A percentile compares a stretch with the other conserved stretches of the same genome.
Conservation (phyloP, 148 eudicot genomes). For the Camellia granthamiana region DNA sequence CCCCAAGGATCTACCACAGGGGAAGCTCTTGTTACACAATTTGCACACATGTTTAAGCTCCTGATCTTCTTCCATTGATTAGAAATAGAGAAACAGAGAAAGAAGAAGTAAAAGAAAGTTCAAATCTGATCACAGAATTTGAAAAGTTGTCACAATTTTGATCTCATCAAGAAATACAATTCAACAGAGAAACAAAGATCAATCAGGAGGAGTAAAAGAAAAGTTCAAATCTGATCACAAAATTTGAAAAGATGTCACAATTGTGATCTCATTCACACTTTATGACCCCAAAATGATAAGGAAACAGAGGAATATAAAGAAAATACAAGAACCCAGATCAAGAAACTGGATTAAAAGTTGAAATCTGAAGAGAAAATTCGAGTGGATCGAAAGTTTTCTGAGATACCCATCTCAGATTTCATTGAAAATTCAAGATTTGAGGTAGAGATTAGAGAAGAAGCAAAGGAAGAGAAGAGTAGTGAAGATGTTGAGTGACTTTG, state of each 20-base stretch:
- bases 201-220: neutral
- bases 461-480: conserved; percentile 4
- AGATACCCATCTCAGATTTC: conserved; percentile 17
- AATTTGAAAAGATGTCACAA: neutral
- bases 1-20: conserved; percentile 89
- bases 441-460: conserved; percentile 43
- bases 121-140: conserved; percentile 3
- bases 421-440: conserved; percentile 51
- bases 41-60: conserved; percentile 63
- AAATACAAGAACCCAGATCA: conserved; percentile 13
- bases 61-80: conserved; percentile 43
- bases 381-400: neutral
- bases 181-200: conserved; percentile 1
- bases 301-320: conserved; percentile 20
- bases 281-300: neutral
- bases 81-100: conserved; percentile 6
- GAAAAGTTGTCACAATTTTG: neutral
- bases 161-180: too few species aligned
- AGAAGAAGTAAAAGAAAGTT: neutral
- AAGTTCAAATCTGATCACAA: neutral
- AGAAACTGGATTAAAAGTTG: conserved; percentile 18
- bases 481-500: neutral
- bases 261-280: neutral
- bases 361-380: conserved; percentile 17
- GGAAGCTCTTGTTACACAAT: conserved; percentile 69